phyloP scores from a whole-genome alignment of 2,329 filamentous ascomycete genomes.

The Chaetothyriales sp. region DNA sequence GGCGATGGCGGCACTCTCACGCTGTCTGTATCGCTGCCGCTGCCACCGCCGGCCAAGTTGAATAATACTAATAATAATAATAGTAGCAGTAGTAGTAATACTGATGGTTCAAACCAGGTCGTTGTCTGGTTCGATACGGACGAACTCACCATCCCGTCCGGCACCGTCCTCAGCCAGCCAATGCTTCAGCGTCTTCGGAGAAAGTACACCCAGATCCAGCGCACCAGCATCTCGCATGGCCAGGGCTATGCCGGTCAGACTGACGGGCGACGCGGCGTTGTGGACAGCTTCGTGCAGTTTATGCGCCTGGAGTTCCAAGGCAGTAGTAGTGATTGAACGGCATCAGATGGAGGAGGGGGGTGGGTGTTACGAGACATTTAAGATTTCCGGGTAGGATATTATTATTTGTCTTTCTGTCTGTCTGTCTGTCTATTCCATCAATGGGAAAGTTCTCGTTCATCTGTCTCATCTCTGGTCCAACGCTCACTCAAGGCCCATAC shows the following conservation, averaged over 20 bases:
- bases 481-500: too few relatives aligned
- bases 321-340: constrained; percentile 7
- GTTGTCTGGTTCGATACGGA: background rate
- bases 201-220: constrained; percentile 33
- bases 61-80: too few relatives aligned
- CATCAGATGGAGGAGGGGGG: too few relatives aligned
- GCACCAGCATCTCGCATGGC: constrained; percentile 22
- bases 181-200: constrained; percentile 29
- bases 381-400: too few relatives aligned
- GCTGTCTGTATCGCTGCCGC: constrained; percentile 7
- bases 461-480: too few relatives aligned
- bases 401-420: too few relatives aligned
- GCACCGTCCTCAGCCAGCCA: constrained; percentile 24
- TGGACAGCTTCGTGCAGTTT: constrained; percentile 32
- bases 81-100: too few relatives aligned
- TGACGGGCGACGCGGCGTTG: constrained; percentile 22
- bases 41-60: background rate
- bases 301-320: constrained; percentile 30
- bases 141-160: constrained; percentile 9
- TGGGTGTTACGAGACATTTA: too few relatives aligned
- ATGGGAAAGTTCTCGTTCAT: too few relatives aligned
- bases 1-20: constrained; percentile 8
- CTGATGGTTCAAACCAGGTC: background rate
- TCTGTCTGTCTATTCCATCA: too few relatives aligned
- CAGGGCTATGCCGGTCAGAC: constrained; percentile 18